These are phyloP conservation scores for Globisporangium paroecandrum DNA, from an alignment of 352 stramenopile species.

Conservation along the genomic window DNA sequence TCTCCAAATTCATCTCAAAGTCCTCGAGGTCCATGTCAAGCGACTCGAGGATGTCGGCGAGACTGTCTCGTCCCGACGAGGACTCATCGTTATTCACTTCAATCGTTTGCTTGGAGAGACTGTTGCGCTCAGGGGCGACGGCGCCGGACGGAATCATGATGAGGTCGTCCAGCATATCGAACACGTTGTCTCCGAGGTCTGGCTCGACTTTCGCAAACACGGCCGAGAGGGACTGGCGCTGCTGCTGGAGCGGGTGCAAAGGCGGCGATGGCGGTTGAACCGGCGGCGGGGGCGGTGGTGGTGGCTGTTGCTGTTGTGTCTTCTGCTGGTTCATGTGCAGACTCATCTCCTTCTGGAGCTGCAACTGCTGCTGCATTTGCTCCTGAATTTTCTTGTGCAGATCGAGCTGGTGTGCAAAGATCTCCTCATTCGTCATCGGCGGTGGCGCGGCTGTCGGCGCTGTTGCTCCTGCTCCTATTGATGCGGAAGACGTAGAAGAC, in stretches of 20 bases:
- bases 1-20: constrained; percentile 38
- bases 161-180: constrained; percentile 86
- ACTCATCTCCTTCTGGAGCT: constrained; percentile 85
- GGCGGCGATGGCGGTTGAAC: constrained; percentile 6
- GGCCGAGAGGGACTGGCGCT: constrained; percentile 50
- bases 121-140: constrained; percentile 50
- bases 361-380: constrained; percentile 85
- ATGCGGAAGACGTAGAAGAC: constrained; percentile 8
- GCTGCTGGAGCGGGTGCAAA: constrained; percentile 25
- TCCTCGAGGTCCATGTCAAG: constrained; percentile 85
- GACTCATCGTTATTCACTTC: constrained; percentile 35
- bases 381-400: constrained; percentile 84
- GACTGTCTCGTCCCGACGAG: constrained; percentile 47
- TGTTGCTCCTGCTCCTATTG: not conserved
- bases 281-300: constrained; percentile 4
- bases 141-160: constrained; percentile 73
- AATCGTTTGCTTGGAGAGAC: constrained; percentile 48
- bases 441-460: constrained; percentile 8
- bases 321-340: constrained; percentile 46
- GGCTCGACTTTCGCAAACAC: constrained; percentile 71
- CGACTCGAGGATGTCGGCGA: constrained; percentile 82
- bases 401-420: constrained; percentile 76
- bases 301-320: constrained; percentile 15
- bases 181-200: constrained; percentile 80
- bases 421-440: constrained; percentile 73